Evolutionary conservation across 331 rosid species (phyloP).

Genomic region (Arachis monticola): DNA sequence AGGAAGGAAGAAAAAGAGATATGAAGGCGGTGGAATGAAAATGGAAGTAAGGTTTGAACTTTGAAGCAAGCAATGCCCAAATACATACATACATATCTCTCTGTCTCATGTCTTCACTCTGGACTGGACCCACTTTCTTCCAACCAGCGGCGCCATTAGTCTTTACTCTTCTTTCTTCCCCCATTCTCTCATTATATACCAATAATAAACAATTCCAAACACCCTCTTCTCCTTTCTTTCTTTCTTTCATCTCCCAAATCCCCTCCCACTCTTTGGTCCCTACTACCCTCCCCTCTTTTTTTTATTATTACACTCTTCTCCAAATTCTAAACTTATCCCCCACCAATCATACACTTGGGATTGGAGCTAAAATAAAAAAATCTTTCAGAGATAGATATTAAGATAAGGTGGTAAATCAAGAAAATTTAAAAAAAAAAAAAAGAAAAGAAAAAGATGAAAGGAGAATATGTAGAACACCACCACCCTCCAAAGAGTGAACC

Average conservation of each 20-base stretch:
- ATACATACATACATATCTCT: constrained; percentile 32
- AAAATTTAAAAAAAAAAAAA: not conserved
- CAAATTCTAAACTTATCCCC: constrained; percentile 7
- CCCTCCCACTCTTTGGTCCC: not conserved
- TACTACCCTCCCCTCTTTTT: not conserved
- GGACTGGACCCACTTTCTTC: constrained; percentile 56
- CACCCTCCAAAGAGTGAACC: constrained; percentile 52
- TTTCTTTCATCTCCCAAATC: not conserved
- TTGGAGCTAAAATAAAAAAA: constrained; percentile 6
- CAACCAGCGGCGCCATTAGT: constrained; percentile 84
- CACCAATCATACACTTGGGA: constrained; percentile 52
- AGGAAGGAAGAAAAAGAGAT: not conserved
- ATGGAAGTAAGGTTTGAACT: constrained; percentile 1
- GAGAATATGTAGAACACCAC: constrained; percentile 63
- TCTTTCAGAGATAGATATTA: no score
- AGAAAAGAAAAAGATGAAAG: constrained; percentile 54
- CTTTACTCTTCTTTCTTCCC: constrained; percentile 48
- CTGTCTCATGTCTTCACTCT: constrained; percentile 37
- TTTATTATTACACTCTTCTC: constrained; percentile 21
- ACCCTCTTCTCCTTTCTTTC: constrained; percentile 8
- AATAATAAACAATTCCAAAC: constrained; percentile 49
- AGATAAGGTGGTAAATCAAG: not conserved
- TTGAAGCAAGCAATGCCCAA: constrained; percentile 46
- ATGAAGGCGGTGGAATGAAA: constrained; percentile 43
- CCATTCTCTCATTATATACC: constrained; percentile 1